Evolutionary conservation across 139 green algal genomes (phyloP).

Genomic region (Micromonas pusilla): DNA sequence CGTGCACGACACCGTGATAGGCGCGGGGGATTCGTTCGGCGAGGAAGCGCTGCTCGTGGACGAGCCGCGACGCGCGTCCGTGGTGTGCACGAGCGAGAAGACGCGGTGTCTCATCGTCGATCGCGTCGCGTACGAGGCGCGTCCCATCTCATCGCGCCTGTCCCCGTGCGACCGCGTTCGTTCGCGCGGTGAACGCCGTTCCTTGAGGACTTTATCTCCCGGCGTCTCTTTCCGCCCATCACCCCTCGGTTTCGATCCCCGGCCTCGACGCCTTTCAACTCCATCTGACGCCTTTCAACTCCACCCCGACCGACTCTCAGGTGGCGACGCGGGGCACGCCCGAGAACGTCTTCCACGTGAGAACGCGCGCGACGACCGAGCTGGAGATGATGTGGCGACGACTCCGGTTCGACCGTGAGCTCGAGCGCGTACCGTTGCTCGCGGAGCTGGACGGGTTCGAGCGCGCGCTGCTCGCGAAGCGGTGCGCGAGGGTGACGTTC

Average conservation of each 20-base stretch:
- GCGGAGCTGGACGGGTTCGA: slow-evolving; percentile 49
- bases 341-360: background rate
- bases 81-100: background rate
- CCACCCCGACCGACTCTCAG: too few species aligned
- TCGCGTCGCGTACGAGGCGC: background rate
- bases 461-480: slow-evolving; percentile 16
- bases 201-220: too few species aligned
- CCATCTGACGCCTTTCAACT: too few species aligned
- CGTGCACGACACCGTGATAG: too few species aligned
- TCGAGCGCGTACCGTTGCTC: slow-evolving; percentile 71
- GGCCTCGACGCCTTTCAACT: too few species aligned
- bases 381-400: background rate
- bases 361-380: background rate
- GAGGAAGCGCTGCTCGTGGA: slow-evolving; percentile 12
- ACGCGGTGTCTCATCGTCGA: background rate
- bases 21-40: slow-evolving; percentile 10
- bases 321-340: background rate
- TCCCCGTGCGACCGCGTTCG: too few species aligned
- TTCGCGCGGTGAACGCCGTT: too few species aligned
- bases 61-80: background rate
- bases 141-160: background rate
- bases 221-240: too few species aligned
- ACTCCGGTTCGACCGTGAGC: slow-evolving; percentile 66
- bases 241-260: too few species aligned
- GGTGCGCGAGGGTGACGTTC: slow-evolving; percentile 16